Evolutionary conservation across 192 early-diverging fungal genomes (phyloP).

Genomic region (Thamnidium elegans): DNA sequence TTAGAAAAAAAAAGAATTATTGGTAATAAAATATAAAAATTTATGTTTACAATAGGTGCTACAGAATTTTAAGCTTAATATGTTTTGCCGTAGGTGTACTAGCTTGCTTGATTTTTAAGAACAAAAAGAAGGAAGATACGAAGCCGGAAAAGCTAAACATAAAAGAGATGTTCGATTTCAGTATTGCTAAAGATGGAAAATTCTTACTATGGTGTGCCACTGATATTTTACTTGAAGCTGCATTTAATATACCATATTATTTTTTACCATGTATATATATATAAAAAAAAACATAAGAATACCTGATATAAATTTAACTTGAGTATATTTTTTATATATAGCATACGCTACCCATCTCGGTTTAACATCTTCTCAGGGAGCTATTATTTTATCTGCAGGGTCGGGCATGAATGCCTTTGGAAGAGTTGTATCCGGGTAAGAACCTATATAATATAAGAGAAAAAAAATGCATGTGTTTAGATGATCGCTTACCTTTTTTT

Average conservation of each 20-base stretch:
- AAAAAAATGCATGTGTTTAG: neutral
- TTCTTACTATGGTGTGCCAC: conserved; percentile 28
- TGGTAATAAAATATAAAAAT: neutral
- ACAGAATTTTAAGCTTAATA: conserved; percentile 28
- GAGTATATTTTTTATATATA: neutral
- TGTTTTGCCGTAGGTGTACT: conserved; percentile 19
- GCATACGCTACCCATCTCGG: conserved; percentile 20
- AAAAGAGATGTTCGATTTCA: conserved; percentile 27
- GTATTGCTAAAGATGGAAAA: conserved; percentile 22
- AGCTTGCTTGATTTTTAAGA: conserved; percentile 17
- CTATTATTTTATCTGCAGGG: conserved; percentile 21
- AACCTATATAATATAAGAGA: neutral
- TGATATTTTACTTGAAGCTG: conserved; percentile 23
- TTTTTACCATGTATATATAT: conserved; percentile 30
- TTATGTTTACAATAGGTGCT: conserved; percentile 14
- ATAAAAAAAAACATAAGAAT: neutral
- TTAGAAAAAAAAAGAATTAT: neutral
- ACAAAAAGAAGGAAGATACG: conserved; percentile 6
- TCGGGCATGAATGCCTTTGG: conserved; percentile 28
- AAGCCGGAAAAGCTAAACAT: conserved; percentile 2
- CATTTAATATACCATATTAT: conserved; percentile 31
- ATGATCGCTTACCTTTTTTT: neutral
- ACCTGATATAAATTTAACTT: neutral
- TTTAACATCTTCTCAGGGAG: conserved; percentile 25
- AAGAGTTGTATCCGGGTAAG: conserved; percentile 27